Base-by-base conservation (phyloP, 2,329 filamentous ascomycete species). In the Diaporthe citriasiana region DNA sequence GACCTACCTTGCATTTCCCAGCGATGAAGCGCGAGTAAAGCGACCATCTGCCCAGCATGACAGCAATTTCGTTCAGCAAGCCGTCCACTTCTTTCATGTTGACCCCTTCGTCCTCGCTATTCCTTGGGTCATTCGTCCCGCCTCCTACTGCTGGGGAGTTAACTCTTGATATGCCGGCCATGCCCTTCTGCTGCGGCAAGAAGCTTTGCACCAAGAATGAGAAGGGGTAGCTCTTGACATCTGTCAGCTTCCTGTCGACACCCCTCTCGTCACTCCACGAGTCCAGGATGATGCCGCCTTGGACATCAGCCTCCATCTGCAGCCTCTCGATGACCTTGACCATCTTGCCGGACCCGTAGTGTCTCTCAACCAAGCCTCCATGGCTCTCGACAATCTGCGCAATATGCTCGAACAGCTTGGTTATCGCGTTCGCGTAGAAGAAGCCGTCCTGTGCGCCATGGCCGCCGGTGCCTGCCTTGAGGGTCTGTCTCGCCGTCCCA, bases 181-280 rank as follows among this genome's bases (percentile, higher is more conserved):
- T 83, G 8, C 90, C 86, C 75, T 92, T 92, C 73, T 94, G 93
- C 40, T 89, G 87, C 0, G 94, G 91, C 60, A 98, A 82, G 81
- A 98, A 98, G 84, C 95, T 98, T 83, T 98, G 95, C 0, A 98
- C 95, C 57, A 99, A 86, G 81, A 99, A 99, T 0, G 95, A 98
- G 82, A 98, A 99, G 0, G 97, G 95, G 81, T 99, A 99, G 72
- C 95, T 98, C 85, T 97, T 98, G 82, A 98, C 94, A 80, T 99
- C 97, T 3, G 94, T 98, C 75, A 99, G 87, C 80, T 93, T 94
- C 78, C 96, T 91, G 80, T 96, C 94, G 63, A 99, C 91, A 74
- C 87, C 90, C 74, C 95, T 90, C 80, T 98, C 96, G 77, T 99
- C 97, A 72, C 92, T 93, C 95, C 97, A 99, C 0, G 95, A 97